Evolutionary conservation across 148 eudicot species (phyloP).

Genomic region (Vaccinium darrowii): DNA sequence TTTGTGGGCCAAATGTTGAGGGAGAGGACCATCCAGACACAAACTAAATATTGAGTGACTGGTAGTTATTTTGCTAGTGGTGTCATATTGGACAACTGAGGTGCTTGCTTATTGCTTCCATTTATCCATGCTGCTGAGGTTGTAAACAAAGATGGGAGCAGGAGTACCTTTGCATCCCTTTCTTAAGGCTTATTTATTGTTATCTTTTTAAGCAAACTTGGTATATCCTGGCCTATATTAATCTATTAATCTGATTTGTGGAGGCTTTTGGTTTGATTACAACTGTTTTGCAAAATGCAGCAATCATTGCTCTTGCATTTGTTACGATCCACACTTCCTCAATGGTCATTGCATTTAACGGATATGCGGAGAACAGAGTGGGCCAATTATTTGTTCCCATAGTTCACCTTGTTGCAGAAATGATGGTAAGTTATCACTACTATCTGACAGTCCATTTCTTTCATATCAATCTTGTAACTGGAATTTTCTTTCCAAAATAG

Average conservation of each 20-base stretch:
- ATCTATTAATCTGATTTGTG: conserved; percentile 12
- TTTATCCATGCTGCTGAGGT: background rate
- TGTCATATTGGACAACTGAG: background rate
- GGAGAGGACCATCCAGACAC: no score
- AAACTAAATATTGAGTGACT: background rate
- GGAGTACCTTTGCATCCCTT: background rate
- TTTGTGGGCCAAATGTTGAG: no score
- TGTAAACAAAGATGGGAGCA: background rate
- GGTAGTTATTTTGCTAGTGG: background rate
- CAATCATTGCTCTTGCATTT: conserved; percentile 83
- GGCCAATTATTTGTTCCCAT: conserved; percentile 81
- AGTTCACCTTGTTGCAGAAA: conserved; percentile 74
- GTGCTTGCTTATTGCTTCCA: background rate
- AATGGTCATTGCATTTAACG: conserved; percentile 96
- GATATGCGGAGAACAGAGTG: conserved; percentile 67
- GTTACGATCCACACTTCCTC: conserved; percentile 95
- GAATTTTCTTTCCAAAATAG: no score
- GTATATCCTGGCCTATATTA: conserved; percentile 3
- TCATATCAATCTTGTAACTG: background rate
- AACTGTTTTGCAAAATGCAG: conserved; percentile 39
- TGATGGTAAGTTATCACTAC: conserved; percentile 50
- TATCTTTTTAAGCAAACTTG: background rate
- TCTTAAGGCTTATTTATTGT: background rate
- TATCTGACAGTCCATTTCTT: background rate
- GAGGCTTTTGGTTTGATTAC: conserved; percentile 10